Evolutionary conservation across 257 asterid genomes (phyloP).

Genomic region (Gentiana macrophylla): DNA sequence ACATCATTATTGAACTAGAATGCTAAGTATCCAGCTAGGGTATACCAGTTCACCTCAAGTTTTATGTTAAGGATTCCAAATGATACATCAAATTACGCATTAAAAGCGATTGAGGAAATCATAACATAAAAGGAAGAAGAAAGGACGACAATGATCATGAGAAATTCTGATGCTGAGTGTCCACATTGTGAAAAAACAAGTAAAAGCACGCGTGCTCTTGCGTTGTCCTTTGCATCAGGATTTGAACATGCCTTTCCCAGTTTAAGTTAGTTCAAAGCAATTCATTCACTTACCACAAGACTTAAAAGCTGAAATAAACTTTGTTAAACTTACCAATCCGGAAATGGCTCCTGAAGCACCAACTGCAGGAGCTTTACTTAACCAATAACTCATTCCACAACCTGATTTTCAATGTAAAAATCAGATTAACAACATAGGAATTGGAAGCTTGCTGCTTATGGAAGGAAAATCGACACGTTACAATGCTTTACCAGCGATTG

Average conservation of each 20-base stretch:
- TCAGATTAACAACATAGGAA: slow-evolving; percentile 3
- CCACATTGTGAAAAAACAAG: too few species aligned
- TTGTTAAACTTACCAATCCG: slow-evolving; percentile 60
- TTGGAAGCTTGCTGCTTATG: slow-evolving; percentile 8
- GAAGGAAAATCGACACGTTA: slow-evolving; percentile 12
- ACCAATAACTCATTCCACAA: slow-evolving; percentile 68
- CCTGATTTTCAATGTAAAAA: slow-evolving; percentile 38
- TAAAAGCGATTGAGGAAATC: too few species aligned
- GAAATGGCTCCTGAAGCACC: slow-evolving; percentile 94
- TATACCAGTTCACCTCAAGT: too few species aligned
- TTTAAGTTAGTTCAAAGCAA: not conserved
- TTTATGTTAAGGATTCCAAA: too few species aligned
- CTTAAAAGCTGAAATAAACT: not conserved
- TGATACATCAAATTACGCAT: too few species aligned
- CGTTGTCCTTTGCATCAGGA: too few species aligned
- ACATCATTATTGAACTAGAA: too few species aligned
- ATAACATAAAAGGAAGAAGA: too few species aligned
- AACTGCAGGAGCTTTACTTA: slow-evolving; percentile 71
- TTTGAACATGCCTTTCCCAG: not conserved
- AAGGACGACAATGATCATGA: too few species aligned
- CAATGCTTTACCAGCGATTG: slow-evolving; percentile 55
- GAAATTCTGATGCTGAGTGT: too few species aligned
- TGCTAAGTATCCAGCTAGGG: too few species aligned
- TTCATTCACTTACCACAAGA: not conserved
- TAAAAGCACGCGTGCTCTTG: too few species aligned